Evolutionary conservation across 306 rosid genomes (phyloP), one percentile per base, ranked within the genome.

Genomic region (Hylodesmum podocarpum): DNA sequence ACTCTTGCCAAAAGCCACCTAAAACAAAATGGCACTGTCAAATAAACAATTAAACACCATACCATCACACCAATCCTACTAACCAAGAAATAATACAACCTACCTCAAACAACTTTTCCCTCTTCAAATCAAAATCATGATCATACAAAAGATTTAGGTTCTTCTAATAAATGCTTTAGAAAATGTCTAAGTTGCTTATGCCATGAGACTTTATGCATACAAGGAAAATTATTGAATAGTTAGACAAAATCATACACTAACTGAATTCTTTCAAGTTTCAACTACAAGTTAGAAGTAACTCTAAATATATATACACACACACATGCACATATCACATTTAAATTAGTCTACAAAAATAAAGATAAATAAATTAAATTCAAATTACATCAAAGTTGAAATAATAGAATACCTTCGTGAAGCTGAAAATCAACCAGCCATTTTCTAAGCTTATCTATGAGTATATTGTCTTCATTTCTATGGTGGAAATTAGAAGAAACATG

Each of bases 371-470:
- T 25, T 39, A 33, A 68, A 53, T 40, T 28, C 8, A 21, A 18
- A 27, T 39, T 46, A 34, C 6, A 50, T 31, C 43, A 40, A 70
- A 51, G 37, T 25, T 31, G 40, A 19, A 49, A 59, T 15, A 41
- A 54, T 24, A 49, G 2, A 46, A 46, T 71, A 94, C 97, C 97
- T 89, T 84, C 88, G 27, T n/a, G 62, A 29, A 69, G 63, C 72
- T 74, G 78, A 18, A 86, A 86, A 85, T 72, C 71, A 44, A 40
- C 64, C 53, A 84, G 46, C 93, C 95, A 94, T 77, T 79, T 86
- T 84, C 98, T 84, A 71, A 94, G 86, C 16, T 73, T 49, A 28
- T 3, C 36, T 31, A 89, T 25, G 28, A 73, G 54, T 57, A 6
- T 59, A 49, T 71, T 78, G 78, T 87, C 93, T 8, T 70, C 47